Evolutionary conservation across 2,329 filamentous ascomycete species (phyloP), one percentile per base, ranked within the genome.

Genomic region (Neocucurbitaria cava): DNA sequence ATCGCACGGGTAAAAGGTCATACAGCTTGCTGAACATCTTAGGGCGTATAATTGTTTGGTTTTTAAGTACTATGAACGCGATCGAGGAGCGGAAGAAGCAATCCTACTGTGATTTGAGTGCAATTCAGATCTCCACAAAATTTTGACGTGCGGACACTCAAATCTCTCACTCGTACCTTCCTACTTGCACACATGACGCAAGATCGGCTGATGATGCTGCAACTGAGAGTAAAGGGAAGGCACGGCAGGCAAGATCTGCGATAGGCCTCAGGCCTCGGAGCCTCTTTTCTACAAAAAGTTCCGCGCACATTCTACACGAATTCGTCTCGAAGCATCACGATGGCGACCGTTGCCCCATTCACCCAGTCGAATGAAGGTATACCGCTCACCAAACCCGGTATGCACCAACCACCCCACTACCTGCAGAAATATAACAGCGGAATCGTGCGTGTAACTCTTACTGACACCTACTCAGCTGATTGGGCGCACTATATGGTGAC

Each of bases 401-500:
- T 1, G 48, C 17, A 38, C 35, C 13, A 24, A 21, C 49, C 13
- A 9, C 17, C 13, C 5, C 2, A 13, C 15, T 5, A 18, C 13
- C 8, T 15, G 11, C 13, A 46, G 3, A 26, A 5, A 9, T 26
- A n/a, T n/a, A n/a, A n/a, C n/a, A n/a, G n/a, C n/a, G 24, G 5
- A 5, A 26, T 26, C 15, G 26, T 13, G 8, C 23, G 17, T 42
- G 4, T 13, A 38, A 28, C 5, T 5, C 8, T n/a, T 17, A 33
- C 54, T 54, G 18, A 54, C 23, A 31, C 15, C 8, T 8, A 5
- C 13, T 15, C 35, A 61, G 58, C 38, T 1, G 59, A 67, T 4
- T 67, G 58, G 64, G 33, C 58, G 0, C 13, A 44, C 3, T 52
- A 58, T 44, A 62, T 62, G 56, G 62, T 62, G 7, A 41, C 46